Base-by-base conservation (phyloP, 257 asterid species). In the Salvia rosmarinus region DNA sequence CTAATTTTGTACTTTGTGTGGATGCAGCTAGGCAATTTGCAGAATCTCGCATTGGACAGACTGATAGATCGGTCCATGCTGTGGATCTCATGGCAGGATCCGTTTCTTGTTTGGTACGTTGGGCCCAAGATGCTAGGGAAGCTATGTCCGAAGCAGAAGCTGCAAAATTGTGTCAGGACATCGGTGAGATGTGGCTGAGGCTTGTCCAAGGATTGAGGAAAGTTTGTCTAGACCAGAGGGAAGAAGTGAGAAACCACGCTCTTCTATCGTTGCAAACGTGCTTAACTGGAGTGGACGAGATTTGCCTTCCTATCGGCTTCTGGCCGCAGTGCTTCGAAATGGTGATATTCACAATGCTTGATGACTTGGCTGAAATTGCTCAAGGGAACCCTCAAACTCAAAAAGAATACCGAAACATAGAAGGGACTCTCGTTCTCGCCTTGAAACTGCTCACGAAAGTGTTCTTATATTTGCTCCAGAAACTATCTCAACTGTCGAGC, bases 181-280 rank as follows among this genome's bases (percentile, higher is more conserved):
- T 92, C 3, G 96, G 97, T 55, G 98, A 92, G 78, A 90, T 92
- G 97, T 92, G 98, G 98, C 80, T 90, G 82, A 85, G 88, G 89
- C 97, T 92, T 64, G 88, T 82, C 28, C 98, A 92, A 90, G 97
- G 87, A 19, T 73, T 92, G 78, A 82, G 96, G 73, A 92, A 92
- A 76, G 94, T 90, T 37, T 92, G 98, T 83, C 81, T 92, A 74
- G 97, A 92, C 68, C 98, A 92, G 84, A 81, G 98, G 70, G 97
- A 91, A 79, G 98, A 92, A 81, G 97, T n/a, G n/a, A 80, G 98
- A 76, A 92, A 88, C 80, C 98, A 92, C 16, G 90, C 98, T 49
- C 89, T 92, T 70, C 64, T 80, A 17, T 89, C 96, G 14, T 71
- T 92, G 44, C 94, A 90, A 70, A 78, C 59, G 78, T 92, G 97